phyloP scores from a whole-genome alignment of 2,329 filamentous ascomycete species.

The Trichoderma sp. region DNA sequence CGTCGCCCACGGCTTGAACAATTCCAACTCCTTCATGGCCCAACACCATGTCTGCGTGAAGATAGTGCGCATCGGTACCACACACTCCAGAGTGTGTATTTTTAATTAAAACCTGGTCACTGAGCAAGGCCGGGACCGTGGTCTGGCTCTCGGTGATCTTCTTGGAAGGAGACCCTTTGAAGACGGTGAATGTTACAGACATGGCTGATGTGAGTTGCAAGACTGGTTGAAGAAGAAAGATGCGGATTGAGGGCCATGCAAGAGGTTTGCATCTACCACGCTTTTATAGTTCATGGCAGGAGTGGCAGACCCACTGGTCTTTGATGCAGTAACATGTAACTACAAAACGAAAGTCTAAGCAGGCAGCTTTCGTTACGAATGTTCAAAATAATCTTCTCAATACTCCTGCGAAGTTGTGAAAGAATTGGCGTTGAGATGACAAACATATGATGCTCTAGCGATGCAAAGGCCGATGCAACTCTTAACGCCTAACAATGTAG shows the following conservation, averaged over 20 bases:
- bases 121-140: background rate
- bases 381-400: background rate
- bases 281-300: background rate
- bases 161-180: background rate
- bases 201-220: background rate
- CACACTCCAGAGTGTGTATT: slow-evolving; percentile 1
- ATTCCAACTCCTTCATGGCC: background rate
- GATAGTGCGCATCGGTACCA: background rate
- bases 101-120: background rate
- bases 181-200: background rate
- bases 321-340: background rate
- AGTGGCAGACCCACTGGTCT: background rate
- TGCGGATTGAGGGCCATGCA: background rate
- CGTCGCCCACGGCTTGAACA: background rate
- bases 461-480: background rate
- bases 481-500: background rate
- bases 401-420: background rate
- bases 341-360: background rate
- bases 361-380: background rate
- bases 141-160: background rate
- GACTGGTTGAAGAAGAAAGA: background rate
- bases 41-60: background rate
- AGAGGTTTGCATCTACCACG: background rate
- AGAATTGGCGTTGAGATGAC: background rate
- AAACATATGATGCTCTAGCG: background rate